Base-by-base conservation (phyloP, 2,329 filamentous ascomycete species). In the Huntiella abstrusa region DNA sequence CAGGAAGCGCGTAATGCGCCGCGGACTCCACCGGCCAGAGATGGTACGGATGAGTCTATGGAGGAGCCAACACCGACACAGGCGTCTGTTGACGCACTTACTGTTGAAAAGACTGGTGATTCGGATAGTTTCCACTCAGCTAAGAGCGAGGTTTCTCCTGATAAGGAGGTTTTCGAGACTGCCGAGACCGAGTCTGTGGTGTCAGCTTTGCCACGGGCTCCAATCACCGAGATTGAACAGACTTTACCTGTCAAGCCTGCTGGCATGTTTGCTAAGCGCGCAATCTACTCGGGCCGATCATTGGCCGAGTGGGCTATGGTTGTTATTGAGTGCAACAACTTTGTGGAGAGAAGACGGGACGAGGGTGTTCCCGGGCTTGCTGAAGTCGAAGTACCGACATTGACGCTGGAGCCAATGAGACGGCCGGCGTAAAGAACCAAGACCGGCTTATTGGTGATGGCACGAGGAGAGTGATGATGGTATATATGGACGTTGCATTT, bases 281-380 rank as follows among this genome's bases (percentile, higher is more conserved):
- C 68, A 6, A 72, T 73, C 42, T 81, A 88, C 58, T 66, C 73
- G 3, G 83, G 83, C 1, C 70, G 81, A 15, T 78, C 83, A 0
- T 66, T 91, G 39, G 82, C 82, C 0, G 83, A 91, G 59, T 91
- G 83, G 83, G 68, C 70, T 15, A 64, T 83, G 13, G 72, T 88
- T 15, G 75, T 86, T 12, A 72, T 73, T 47, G 83, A 91, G 58
- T 84, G 77, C 63, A 84, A 87, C 61, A 83, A 76, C 55, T 91
- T 88, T 59, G 75, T 85, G 32, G 82, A 88, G 49, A 69, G 83
- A 40, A 71, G 83, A 46, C 76, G 77, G 44, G 75, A 76, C 41
- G 83, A 91, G 57, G 83, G 83, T 39, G 73, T 86, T 7, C 68
- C 73, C 2, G 65, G 66, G 0, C 70, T 84, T 50, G 67, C 64